Evolutionary conservation across 208 protist species (phyloP).

Genomic region (Wallacemonas sp.): DNA sequence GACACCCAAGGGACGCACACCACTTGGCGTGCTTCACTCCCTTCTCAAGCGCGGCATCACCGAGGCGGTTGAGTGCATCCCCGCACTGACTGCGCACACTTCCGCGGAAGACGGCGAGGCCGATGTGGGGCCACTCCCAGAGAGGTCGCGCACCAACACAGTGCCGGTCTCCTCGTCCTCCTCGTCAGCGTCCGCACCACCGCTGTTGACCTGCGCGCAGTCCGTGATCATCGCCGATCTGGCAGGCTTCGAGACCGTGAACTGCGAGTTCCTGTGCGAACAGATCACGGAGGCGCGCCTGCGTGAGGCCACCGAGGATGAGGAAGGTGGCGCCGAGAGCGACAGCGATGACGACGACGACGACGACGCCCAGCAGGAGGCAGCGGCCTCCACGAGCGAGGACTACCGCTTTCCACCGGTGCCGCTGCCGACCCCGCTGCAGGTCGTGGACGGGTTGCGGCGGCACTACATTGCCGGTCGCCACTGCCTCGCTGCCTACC

Average conservation of each 20-base stretch:
- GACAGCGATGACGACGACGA: neutral
- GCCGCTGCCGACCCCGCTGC: slow-evolving; percentile 18
- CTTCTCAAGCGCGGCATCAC: slow-evolving; percentile 7
- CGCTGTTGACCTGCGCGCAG: slow-evolving; percentile 27
- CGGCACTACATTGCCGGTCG: slow-evolving; percentile 26
- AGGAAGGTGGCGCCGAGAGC: neutral
- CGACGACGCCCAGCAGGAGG: neutral
- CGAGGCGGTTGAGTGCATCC: neutral
- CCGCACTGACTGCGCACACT: neutral
- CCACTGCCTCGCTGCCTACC: slow-evolving; percentile 9
- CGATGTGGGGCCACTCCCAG: neutral
- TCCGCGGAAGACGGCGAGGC: neutral
- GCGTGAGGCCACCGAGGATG: neutral
- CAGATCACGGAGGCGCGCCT: neutral
- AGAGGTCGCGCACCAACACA: neutral
- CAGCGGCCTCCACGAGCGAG: neutral
- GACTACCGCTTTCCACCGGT: neutral
- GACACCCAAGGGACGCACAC: neutral
- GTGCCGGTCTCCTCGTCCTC: neutral
- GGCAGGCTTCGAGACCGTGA: slow-evolving; percentile 13
- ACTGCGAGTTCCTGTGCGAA: slow-evolving; percentile 31
- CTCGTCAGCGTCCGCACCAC: neutral
- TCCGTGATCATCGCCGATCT: slow-evolving; percentile 29
- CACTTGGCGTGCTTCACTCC: neutral
- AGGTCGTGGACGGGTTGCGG: slow-evolving; percentile 18